Conservation (phyloP, 106 monocot species). For the Apostasia shenzhenica region DNA sequence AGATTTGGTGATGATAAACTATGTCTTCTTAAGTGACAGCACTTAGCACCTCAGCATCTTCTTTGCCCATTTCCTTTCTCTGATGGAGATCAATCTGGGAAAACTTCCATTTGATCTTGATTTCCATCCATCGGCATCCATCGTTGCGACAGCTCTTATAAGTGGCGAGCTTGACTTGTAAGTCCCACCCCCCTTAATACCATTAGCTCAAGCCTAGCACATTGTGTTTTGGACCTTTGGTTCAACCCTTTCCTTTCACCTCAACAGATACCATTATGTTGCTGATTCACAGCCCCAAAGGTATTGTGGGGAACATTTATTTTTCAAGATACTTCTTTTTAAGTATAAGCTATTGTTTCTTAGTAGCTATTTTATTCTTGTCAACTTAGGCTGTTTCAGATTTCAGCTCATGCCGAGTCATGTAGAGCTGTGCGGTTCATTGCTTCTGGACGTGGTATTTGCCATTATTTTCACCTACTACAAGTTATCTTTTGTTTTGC, state of each 20-base stretch:
- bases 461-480: background rate
- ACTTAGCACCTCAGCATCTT: background rate
- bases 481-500: background rate
- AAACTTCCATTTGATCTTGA: conserved; percentile 71
- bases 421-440: conserved; percentile 85
- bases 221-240: background rate
- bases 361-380: background rate
- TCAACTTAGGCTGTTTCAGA: conserved; percentile 27
- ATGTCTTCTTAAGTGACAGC: too few relatives aligned
- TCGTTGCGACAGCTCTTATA: conserved; percentile 72
- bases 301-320: conserved; percentile 16
- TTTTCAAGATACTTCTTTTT: background rate
- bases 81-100: conserved; percentile 71
- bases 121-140: conserved; percentile 65
- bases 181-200: conserved; percentile 5
- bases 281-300: conserved; percentile 55
- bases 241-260: background rate
- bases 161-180: conserved; percentile 78
- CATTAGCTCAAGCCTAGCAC: background rate
- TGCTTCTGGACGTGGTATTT: conserved; percentile 66
- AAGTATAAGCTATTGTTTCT: background rate
- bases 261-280: conserved; percentile 55
- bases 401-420: conserved; percentile 59
- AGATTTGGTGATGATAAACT: too few relatives aligned
- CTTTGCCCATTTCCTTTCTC: background rate